Evolutionary conservation across 345 rosid genomes (phyloP).

Genomic region (Gossypium sturtianum): DNA sequence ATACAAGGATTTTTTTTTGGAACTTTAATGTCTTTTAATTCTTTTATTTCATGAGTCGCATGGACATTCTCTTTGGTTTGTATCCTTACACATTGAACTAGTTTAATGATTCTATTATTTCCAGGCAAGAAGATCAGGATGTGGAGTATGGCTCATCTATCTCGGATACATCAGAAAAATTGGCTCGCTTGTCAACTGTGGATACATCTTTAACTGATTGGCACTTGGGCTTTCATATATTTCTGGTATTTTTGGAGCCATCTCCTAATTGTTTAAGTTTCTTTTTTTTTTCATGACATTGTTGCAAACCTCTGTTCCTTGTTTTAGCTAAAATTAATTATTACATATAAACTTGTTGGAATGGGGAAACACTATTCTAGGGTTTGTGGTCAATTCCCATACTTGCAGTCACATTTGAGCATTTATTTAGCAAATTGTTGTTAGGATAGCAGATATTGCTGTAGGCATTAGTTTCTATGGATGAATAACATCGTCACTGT

Average conservation of each 20-base stretch:
- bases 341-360: not conserved
- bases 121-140: constrained; percentile 81
- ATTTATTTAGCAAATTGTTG: not conserved
- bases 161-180: constrained; percentile 54
- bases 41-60: not conserved
- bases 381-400: not conserved
- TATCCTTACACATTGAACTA: not conserved
- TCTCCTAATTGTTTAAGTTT: constrained; percentile 4
- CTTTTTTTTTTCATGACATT: not conserved
- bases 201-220: constrained; percentile 84
- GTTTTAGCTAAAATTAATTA: not conserved
- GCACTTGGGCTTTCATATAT: constrained; percentile 91
- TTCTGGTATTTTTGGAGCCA: constrained; percentile 47
- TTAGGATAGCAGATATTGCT: not conserved
- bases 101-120: constrained; percentile 5
- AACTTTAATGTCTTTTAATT: not conserved
- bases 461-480: not conserved
- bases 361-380: not conserved
- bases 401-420: not conserved
- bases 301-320: not conserved
- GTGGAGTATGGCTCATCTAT: constrained; percentile 53
- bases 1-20: not conserved
- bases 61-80: not conserved
- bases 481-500: not conserved
- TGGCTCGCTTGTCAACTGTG: constrained; percentile 59